A percentile compares a stretch with the other conserved stretches of the same genome.
Evolutionary conservation across 805 yeast genomes (phyloP).

Genomic region (Nakazawaea siamensis): DNA sequence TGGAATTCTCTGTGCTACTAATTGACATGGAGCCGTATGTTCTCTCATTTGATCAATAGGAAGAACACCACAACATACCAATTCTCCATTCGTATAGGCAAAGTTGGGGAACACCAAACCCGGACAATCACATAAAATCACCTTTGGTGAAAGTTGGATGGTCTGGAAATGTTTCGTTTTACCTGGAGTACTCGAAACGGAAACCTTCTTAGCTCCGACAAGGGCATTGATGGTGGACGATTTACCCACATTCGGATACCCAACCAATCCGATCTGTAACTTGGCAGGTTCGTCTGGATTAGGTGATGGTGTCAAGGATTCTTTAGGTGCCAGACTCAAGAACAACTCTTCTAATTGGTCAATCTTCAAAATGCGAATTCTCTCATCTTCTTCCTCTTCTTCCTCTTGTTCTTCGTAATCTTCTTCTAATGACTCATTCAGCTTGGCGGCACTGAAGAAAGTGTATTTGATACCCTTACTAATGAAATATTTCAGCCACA

Average conservation of each 20-base stretch:
- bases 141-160: constrained; percentile 72
- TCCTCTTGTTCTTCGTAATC: constrained; percentile 39
- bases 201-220: constrained; percentile 95
- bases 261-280: constrained; percentile 90
- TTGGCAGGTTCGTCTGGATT: constrained; percentile 52
- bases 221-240: constrained; percentile 97
- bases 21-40: constrained; percentile 76
- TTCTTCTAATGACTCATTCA: constrained; percentile 66
- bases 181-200: constrained; percentile 98
- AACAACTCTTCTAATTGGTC: constrained; percentile 81
- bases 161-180: constrained; percentile 99
- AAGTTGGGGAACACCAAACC: constrained; percentile 98
- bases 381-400: constrained; percentile 28
- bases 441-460: constrained; percentile 86
- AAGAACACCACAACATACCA: constrained; percentile 96
- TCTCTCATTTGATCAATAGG: constrained; percentile 97
- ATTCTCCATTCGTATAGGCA: constrained; percentile 92
- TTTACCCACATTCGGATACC: constrained; percentile 92
- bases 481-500: constrained; percentile 83
- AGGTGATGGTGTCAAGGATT: constrained; percentile 36
- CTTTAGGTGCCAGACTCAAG: constrained; percentile 68
- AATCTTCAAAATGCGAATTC: constrained; percentile 66
- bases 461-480: constrained; percentile 69
- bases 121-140: constrained; percentile 94
- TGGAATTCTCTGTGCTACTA: constrained; percentile 85